Evolutionary conservation across 768 basidiomycete species (phyloP).

Genomic region (Paxillus rubicundulus): DNA sequence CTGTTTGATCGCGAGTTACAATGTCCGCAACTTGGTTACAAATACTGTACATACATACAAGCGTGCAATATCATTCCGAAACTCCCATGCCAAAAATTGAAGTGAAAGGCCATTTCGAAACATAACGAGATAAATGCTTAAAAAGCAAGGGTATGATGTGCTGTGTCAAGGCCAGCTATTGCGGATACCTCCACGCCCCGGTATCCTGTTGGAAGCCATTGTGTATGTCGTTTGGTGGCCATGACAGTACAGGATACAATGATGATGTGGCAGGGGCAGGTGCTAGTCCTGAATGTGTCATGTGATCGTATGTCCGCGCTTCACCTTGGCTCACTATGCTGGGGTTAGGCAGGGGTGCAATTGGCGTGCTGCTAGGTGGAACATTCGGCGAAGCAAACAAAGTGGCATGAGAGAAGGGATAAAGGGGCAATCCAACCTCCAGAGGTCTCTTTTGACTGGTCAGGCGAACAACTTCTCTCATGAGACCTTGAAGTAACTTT

Average conservation of each 20-base stretch:
- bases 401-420: slow-evolving; percentile 73
- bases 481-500: slow-evolving; percentile 73
- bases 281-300: slow-evolving; percentile 7
- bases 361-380: slow-evolving; percentile 27
- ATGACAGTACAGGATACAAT: slow-evolving; percentile 6
- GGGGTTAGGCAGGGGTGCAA: slow-evolving; percentile 31
- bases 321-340: slow-evolving; percentile 7
- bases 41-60: slow-evolving; percentile 13
- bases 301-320: neutral
- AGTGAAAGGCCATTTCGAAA: neutral
- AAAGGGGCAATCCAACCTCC: slow-evolving; percentile 76
- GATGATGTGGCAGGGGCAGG: slow-evolving; percentile 2
- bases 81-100: neutral
- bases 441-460: slow-evolving; percentile 79
- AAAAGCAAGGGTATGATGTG: neutral
- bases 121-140: neutral
- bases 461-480: slow-evolving; percentile 82
- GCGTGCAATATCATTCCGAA: slow-evolving; percentile 13
- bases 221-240: slow-evolving; percentile 7
- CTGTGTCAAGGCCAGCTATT: neutral
- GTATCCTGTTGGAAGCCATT: slow-evolving; percentile 2
- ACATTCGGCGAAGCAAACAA: slow-evolving; percentile 54
- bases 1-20: slow-evolving; percentile 3
- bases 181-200: slow-evolving; percentile 6
- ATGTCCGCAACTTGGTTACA: neutral